Evolutionary conservation across 352 stramenopile species (phyloP).

Genomic region (Phytophthora boehmeriae): DNA sequence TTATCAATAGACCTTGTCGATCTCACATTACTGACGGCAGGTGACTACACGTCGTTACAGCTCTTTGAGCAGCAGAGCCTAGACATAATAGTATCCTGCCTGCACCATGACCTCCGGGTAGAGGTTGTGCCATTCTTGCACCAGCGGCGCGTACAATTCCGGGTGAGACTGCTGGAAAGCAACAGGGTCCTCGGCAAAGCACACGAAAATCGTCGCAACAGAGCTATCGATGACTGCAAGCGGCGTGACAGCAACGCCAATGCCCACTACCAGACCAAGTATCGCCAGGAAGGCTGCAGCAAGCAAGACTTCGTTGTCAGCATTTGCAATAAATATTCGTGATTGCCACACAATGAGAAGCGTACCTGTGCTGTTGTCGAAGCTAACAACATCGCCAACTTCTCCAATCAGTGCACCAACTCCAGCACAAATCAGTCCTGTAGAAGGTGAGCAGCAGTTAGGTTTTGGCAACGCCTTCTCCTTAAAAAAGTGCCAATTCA

Average conservation of each 20-base stretch:
- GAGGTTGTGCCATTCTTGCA: constrained; percentile 89
- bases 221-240: constrained; percentile 94
- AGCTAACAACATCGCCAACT: constrained; percentile 52
- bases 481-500: not conserved
- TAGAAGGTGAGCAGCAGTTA: constrained; percentile 1
- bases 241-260: constrained; percentile 89
- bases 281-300: constrained; percentile 64
- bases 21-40: not conserved
- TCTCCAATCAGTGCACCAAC: constrained; percentile 59
- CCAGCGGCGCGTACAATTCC: constrained; percentile 81
- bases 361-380: constrained; percentile 73
- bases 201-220: constrained; percentile 96
- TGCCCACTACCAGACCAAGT: constrained; percentile 89
- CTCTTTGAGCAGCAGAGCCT: constrained; percentile 2
- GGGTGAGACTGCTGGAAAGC: constrained; percentile 84
- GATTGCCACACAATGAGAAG: not conserved
- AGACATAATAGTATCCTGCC: constrained; percentile 82
- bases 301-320: not conserved
- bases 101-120: constrained; percentile 91
- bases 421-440: constrained; percentile 77
- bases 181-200: constrained; percentile 93
- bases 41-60: not conserved
- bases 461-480: not conserved
- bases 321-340: too few species aligned
- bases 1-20: not conserved